These are phyloP conservation scores for Eutrema salsugineum DNA, from an alignment of 441 rosid species.

Conservation along the genomic window DNA sequence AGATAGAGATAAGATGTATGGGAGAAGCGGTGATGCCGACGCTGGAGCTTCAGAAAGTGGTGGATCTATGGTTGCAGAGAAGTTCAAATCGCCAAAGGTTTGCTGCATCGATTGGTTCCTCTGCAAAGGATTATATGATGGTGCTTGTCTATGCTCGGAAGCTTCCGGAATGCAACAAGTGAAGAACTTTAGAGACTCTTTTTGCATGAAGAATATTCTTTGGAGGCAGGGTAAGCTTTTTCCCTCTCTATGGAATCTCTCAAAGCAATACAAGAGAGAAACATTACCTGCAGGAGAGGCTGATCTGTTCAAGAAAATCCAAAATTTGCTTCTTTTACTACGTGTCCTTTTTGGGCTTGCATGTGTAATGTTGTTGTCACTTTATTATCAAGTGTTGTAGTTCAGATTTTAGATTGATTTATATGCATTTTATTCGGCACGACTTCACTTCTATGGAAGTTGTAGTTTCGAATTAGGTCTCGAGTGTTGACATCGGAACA, in stretches of 20 bases:
- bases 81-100: constrained; percentile 43
- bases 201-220: not conserved
- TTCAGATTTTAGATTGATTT: not conserved
- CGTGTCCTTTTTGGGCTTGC: not conserved
- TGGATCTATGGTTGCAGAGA: constrained; percentile 59
- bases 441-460: not conserved
- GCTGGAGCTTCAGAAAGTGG: constrained; percentile 48
- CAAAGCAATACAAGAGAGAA: not conserved
- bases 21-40: constrained; percentile 67
- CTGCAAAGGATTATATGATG: constrained; percentile 78
- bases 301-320: not conserved
- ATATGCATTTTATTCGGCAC: not conserved
- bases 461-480: not conserved
- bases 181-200: not conserved
- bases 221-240: not conserved
- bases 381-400: not conserved
- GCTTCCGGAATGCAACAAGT: constrained; percentile 20
- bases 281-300: not conserved
- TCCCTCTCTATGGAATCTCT: not conserved
- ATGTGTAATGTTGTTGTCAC: not conserved
- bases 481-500: not conserved
- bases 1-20: constrained; percentile 80
- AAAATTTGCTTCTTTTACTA: not conserved
- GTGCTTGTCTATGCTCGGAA: constrained; percentile 63
- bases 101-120: constrained; percentile 52